Base-by-base conservation (phyloP, 495 filamentous ascomycete species). In the Lentithecium fluviatile region DNA sequence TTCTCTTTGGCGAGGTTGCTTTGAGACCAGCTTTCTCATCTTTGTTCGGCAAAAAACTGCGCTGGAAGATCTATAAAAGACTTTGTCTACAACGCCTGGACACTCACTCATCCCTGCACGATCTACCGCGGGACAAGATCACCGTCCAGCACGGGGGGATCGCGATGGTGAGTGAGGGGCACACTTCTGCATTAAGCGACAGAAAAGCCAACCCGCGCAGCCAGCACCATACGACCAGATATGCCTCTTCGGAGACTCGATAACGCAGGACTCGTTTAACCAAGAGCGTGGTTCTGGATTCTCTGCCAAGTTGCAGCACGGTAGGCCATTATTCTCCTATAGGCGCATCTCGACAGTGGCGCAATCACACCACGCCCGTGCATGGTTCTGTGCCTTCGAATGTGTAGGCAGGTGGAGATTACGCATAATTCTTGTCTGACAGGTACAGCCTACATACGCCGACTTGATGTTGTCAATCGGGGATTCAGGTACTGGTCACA, bases 161-260 rank as follows among this genome's bases (percentile, higher is more conserved):
- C 29, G 26, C 15, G 23, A 58, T 58, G 55, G 43, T 45, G 40
- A 46, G 52, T 45, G 40, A 43, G 40, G 40, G 15, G 40, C 45
- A 49, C 24, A 4, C 24, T 4, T 17, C 45, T 23, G 45, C 19
- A 49, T 49, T 25, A 21, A 32, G 17, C 13, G 40, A 43, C 15
- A 43, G 19, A 3, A 20, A 12, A 48, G n/a, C 24, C 13, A 20
- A 48, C 45, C 49, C 49, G 15, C 8, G 19, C 32, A 68, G 65
- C 19, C 45, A 48, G 53, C 53, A 6, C 5, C 51, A 8, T 68
- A 70, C 51, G 82, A 84, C 56, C 88, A 91, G 68, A 82, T 93
- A 67, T 76, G 93, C 43, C 82, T 93, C 20, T 90, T 95, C 67
- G 90, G 90, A 26, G 90, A 95, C 69, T 91, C 88, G 25, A 83